Base-by-base conservation (phyloP, 352 stramenopile genomes). In the Globisporangium camurandrum region DNA sequence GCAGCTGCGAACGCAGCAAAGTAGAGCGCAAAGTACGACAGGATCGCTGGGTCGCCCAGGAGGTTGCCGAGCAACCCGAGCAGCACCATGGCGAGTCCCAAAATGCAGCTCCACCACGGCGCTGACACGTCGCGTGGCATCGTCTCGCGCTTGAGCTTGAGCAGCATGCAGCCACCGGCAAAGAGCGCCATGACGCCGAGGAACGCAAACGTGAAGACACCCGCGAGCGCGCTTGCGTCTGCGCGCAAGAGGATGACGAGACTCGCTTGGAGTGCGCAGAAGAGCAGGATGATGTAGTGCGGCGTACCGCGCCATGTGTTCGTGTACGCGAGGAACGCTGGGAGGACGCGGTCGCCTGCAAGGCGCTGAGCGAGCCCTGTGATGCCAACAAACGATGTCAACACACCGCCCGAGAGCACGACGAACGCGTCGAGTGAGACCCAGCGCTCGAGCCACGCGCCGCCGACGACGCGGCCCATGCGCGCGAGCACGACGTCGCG, bases 181-280 rank as follows among this genome's bases (percentile, higher is more conserved):
- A 95, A 96, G 49, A 95, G 73, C 5, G 61, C 63, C 73, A 96
- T 91, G 2, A 94, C 57, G 0, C 67, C 71, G 2, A 95, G 56
- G 47, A 95, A 96, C 14, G 84, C 74, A 49, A 86, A 90, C 36
- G 75, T 88, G 56, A 92, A 96, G 7, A 96, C 84, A 16, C 83
- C 82, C 4, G 71, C 71, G 0, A 96, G 62, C 9, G 71, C 79
- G 2, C 57, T 73, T 7, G 86, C 77, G 41, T 96, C 68, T 22
- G 75, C 81, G 39, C 90, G 64, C 16, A 93, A 60, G 11, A 86
- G 46, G 6, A 92, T 28, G n/a, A 89, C 76, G 27, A 91, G 67
- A 23, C 67, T 85, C 8, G 83, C 67, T 0, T 62, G 58, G 17
- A 91, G 39, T n/a, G 75, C 11, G 44, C 89, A 89, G 67, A 85